Percentiles rank a stretch among this genome's conserved stretches.
These are phyloP conservation scores for Gnomoniopsis sp. DNA, from an alignment of 2,329 filamentous ascomycete genomes.

Conservation along the genomic window DNA sequence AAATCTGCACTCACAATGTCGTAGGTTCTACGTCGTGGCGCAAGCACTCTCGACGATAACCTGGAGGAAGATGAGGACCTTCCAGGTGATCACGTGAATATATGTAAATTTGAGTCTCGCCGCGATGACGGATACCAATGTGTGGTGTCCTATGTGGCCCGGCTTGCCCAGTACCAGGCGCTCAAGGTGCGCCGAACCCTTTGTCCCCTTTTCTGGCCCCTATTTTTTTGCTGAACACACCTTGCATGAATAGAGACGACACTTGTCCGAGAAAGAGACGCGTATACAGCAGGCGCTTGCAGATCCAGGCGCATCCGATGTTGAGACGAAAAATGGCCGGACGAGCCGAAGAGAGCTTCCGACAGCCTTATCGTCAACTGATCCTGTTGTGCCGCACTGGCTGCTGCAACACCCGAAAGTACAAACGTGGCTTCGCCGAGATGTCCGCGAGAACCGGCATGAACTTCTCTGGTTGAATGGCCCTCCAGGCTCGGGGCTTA, in stretches of 20 bases:
- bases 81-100: conserved; percentile 35
- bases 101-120: conserved; percentile 35
- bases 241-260: background rate
- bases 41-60: conserved; percentile 28
- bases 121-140: conserved; percentile 27
- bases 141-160: conserved; percentile 20
- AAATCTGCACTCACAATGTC: background rate
- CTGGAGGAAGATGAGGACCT: conserved; percentile 30
- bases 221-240: background rate
- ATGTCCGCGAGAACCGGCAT: conserved; percentile 21
- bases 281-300: conserved; percentile 22
- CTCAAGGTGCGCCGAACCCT: conserved; percentile 19
- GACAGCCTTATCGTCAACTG: conserved; percentile 18
- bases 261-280: background rate
- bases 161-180: conserved; percentile 23
- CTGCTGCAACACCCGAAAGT: conserved; percentile 30
- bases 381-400: conserved; percentile 30
- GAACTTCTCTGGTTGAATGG: conserved; percentile 31
- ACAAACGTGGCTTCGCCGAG: conserved; percentile 28
- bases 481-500: conserved; percentile 29
- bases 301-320: conserved; percentile 15
- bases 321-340: background rate
- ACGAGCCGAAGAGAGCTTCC: background rate
- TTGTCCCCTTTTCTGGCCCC: background rate
- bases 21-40: conserved; percentile 23